Conservation (phyloP, 768 basidiomycete genomes). For the Serendipita sp. region DNA sequence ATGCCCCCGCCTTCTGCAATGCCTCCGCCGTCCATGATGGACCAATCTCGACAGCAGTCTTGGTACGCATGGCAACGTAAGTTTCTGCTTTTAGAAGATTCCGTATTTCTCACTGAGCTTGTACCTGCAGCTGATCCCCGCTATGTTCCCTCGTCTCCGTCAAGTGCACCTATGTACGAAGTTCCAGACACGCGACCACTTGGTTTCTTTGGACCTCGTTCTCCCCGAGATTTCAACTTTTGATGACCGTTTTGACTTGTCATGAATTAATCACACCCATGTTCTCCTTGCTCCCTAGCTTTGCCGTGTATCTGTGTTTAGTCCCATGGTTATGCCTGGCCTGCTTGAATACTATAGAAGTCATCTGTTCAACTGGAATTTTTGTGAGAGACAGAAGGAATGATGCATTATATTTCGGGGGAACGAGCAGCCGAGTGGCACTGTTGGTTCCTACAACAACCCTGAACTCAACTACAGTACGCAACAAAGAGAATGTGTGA, state of each 20-base stretch:
- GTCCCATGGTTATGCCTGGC: too few relatives aligned
- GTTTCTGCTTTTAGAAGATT: conserved; percentile 10
- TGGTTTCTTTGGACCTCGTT: conserved; percentile 64
- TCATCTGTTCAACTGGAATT: too few relatives aligned
- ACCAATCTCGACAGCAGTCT: conserved; percentile 14
- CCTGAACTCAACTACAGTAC: too few relatives aligned
- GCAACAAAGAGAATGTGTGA: neutral
- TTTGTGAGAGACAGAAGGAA: too few relatives aligned
- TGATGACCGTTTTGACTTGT: neutral
- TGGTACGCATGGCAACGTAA: conserved; percentile 31
- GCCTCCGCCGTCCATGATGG: conserved; percentile 6
- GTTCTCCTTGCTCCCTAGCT: too few relatives aligned
- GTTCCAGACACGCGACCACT: conserved; percentile 43
- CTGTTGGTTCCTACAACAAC: too few relatives aligned
- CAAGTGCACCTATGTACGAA: conserved; percentile 39
- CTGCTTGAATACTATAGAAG: too few relatives aligned
- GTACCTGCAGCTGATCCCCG: conserved; percentile 37
- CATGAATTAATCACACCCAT: neutral
- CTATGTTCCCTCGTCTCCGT: conserved; percentile 42
- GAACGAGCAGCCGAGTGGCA: too few relatives aligned
- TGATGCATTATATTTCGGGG: too few relatives aligned
- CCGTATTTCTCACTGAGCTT: conserved; percentile 5
- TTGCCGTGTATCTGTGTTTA: too few relatives aligned
- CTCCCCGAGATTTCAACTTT: conserved; percentile 30
- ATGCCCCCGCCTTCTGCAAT: conserved; percentile 9